Conservation (phyloP, 441 rosid species). For the Euphorbia celastroides region DNA sequence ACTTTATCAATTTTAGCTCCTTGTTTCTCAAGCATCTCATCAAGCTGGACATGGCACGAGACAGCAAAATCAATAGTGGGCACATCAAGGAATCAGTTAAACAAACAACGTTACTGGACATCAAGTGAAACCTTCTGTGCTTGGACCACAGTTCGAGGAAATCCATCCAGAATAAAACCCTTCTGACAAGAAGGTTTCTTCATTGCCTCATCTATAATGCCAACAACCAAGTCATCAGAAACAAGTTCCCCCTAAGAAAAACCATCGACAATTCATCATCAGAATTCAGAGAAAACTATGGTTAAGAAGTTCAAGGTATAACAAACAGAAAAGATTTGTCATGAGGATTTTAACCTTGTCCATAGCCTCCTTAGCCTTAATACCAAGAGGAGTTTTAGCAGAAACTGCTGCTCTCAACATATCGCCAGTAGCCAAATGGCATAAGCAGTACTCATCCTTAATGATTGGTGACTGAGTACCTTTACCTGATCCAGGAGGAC, state of each 20-base stretch:
- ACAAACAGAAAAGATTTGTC: background rate
- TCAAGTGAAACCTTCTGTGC: slow-evolving; percentile 67
- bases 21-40: slow-evolving; percentile 80
- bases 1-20: slow-evolving; percentile 78
- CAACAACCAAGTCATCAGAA: slow-evolving; percentile 89
- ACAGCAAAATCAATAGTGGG: slow-evolving; percentile 7
- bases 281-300: slow-evolving; percentile 7
- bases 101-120: background rate
- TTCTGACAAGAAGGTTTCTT: slow-evolving; percentile 89
- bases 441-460: slow-evolving; percentile 85
- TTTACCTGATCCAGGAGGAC: slow-evolving; percentile 98
- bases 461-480: slow-evolving; percentile 94
- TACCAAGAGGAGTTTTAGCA: slow-evolving; percentile 91
- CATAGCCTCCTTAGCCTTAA: slow-evolving; percentile 96
- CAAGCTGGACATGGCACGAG: slow-evolving; percentile 50
- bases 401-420: slow-evolving; percentile 97
- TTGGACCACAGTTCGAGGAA: slow-evolving; percentile 88
- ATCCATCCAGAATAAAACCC: slow-evolving; percentile 96
- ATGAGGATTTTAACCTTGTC: slow-evolving; percentile 51
- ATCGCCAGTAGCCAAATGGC: slow-evolving; percentile 98
- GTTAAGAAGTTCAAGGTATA: slow-evolving; percentile 4
- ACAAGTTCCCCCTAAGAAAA: slow-evolving; percentile 80
- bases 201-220: slow-evolving; percentile 92
- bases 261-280: slow-evolving; percentile 13
- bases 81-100: slow-evolving; percentile 4